Evolutionary conservation across 2,329 filamentous ascomycete genomes (phyloP).

Genomic region (Talaromyces sp.): DNA sequence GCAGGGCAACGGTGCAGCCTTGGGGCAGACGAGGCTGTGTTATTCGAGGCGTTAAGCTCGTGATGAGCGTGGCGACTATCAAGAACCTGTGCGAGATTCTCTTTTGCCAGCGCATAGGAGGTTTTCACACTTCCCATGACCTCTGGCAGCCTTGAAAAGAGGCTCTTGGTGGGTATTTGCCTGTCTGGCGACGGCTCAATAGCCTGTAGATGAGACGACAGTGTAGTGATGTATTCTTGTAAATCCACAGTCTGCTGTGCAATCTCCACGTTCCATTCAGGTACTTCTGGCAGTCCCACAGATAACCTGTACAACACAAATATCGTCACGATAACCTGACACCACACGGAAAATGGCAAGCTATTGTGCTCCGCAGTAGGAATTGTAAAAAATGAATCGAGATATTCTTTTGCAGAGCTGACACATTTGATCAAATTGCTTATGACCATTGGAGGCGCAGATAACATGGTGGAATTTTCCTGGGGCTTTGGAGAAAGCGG

Average conservation of each 20-base stretch:
- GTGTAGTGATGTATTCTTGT: constrained; percentile 11
- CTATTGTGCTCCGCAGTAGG: constrained; percentile 9
- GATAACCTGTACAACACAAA: constrained; percentile 18
- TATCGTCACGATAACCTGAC: constrained; percentile 15
- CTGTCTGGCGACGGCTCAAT: constrained; percentile 12
- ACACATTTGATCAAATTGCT: constrained; percentile 16
- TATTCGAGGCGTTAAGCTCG: not conserved
- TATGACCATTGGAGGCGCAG: constrained; percentile 13
- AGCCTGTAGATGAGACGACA: constrained; percentile 10
- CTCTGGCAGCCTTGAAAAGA: constrained; percentile 17
- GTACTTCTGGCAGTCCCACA: constrained; percentile 13
- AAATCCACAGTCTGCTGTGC: constrained; percentile 16
- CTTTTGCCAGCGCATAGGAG: constrained; percentile 16
- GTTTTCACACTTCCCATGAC: constrained; percentile 17
- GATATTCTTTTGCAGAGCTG: constrained; percentile 13
- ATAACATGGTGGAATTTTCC: constrained; percentile 12
- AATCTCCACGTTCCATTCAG: constrained; percentile 15
- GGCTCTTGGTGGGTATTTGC: constrained; percentile 16
- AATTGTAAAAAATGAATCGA: constrained; percentile 13
- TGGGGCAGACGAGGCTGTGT: constrained; percentile 6
- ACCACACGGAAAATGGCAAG: constrained; percentile 17
- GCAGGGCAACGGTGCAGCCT: constrained; percentile 16
- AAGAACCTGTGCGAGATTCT: constrained; percentile 2
- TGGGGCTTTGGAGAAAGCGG: constrained; percentile 4
- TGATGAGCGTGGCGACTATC: constrained; percentile 1